These are phyloP conservation scores for Pichia manshurica DNA, from an alignment of 805 yeast species.

Conservation along the genomic window DNA sequence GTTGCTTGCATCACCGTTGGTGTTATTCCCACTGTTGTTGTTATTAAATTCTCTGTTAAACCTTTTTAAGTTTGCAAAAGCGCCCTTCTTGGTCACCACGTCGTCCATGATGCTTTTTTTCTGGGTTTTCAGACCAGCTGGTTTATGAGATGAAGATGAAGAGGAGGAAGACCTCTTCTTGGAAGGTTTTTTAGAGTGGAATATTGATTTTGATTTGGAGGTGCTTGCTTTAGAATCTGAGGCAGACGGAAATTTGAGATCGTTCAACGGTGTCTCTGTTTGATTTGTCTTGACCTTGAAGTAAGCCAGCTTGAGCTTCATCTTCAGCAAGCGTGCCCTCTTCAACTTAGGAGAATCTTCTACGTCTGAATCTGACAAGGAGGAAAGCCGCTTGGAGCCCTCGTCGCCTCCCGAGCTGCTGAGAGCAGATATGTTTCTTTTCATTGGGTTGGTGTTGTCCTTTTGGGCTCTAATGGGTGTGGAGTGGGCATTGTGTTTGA, in stretches of 20 bases:
- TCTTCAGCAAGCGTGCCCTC: conserved; percentile 39
- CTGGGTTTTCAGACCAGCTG: conserved; percentile 1
- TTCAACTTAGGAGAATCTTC: conserved; percentile 23
- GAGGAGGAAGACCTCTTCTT: neutral
- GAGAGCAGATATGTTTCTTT: neutral
- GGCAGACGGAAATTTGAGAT: conserved; percentile 23
- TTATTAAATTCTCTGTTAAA: conserved; percentile 13
- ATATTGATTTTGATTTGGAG: neutral
- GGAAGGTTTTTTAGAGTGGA: neutral
- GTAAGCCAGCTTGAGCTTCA: conserved; percentile 46
- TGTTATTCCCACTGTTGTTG: neutral
- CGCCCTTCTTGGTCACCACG: conserved; percentile 24
- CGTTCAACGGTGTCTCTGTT: conserved; percentile 29
- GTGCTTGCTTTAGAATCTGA: too few relatives aligned
- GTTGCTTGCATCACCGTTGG: too few relatives aligned
- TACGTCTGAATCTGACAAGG: neutral
- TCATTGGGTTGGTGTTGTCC: neutral
- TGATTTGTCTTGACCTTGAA: conserved; percentile 48
- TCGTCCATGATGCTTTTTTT: conserved; percentile 20
- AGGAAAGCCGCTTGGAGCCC: too few relatives aligned
- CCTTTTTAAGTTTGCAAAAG: conserved; percentile 25
- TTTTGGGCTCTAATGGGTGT: neutral
- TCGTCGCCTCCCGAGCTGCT: neutral
- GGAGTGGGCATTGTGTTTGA: neutral
- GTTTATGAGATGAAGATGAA: neutral